Evolutionary conservation across 2,329 filamentous ascomycete genomes (phyloP), one percentile per base, ranked within the genome.

Genomic region (Fusarium praegraminearum): DNA sequence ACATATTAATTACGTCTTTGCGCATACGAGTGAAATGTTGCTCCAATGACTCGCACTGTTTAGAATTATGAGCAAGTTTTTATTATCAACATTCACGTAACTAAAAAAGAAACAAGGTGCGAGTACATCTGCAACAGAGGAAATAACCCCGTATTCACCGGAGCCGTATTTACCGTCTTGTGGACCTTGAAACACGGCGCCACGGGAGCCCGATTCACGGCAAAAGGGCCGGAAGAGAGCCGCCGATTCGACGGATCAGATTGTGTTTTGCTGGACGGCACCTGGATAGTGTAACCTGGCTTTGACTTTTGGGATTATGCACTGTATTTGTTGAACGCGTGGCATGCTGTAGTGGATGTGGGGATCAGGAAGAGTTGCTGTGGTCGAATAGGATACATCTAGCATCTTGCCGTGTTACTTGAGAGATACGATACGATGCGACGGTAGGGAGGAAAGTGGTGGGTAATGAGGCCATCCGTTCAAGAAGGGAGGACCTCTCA

Each of bases 251-350:
- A 68, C 53, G 36, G 65, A 28, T 41, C 41, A 36, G 26, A 46
- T 46, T 46, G 33, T 35, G 51, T 16, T 52, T 43, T 43, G 50
- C 54, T 49, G 9, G n/a, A 20, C 18, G 49, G 32, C 53, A 60
- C 36, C 41, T 52, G 20, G 26, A 40, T 40, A 16, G 49, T 45
- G 45, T 41, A 57, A 36, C 30, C 50, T 63, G 20, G 40, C 16
- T 13, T 41, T 22, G 30, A 38, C 33, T 49, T 51, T 40, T 44
- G 45, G 47, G 44, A 64, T 59, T 54, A 67, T 70, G 62, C 66
- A 67, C 66, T 63, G 66, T 69, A 62, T 59, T 52, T 57, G 46
- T 44, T 63, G 67, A 67, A 69, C 67, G 67, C 67, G 67, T 70
- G 67, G 66, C 62, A 70, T 46, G 57, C 62, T 15, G 62, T 49